Conservation (phyloP, 2,329 filamentous ascomycete species). For the Fusarium proliferatum region DNA sequence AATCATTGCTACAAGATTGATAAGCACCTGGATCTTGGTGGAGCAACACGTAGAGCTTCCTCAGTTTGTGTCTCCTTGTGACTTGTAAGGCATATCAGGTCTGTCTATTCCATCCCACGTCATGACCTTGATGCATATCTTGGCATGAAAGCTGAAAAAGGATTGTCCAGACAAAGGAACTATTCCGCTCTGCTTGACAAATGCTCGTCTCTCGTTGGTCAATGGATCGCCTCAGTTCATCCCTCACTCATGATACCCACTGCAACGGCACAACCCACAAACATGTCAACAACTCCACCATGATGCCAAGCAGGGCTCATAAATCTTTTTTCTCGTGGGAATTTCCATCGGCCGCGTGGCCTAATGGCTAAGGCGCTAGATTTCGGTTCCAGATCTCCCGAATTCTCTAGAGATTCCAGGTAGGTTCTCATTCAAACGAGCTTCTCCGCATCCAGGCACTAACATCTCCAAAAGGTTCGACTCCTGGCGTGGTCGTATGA, state of each 20-base stretch:
- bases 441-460: not conserved
- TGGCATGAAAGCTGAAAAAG: not conserved
- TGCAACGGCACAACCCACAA: not conserved
- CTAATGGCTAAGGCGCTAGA: constrained; percentile 43
- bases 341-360: constrained; percentile 35
- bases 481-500: constrained; percentile 41
- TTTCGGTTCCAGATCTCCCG: constrained; percentile 25
- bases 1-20: constrained; percentile 36
- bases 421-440: not conserved
- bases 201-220: constrained; percentile 5
- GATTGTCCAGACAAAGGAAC: not conserved
- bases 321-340: not conserved
- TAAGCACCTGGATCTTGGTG: constrained; percentile 23
- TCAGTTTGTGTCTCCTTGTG: not conserved
- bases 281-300: constrained; percentile 5
- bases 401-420: constrained; percentile 42
- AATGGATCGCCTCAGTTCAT: not conserved
- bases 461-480: constrained; percentile 33
- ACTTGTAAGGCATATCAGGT: not conserved
- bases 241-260: constrained; percentile 7
- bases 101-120: not conserved
- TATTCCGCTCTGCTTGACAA: constrained; percentile 8
- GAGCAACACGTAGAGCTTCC: constrained; percentile 9
- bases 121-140: not conserved
- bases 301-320: constrained; percentile 9